Evolutionary conservation across 1,284 basidiomycete species (phyloP), one percentile per base, ranked within the genome.

Genomic region (Trichosporon ovoides): DNA sequence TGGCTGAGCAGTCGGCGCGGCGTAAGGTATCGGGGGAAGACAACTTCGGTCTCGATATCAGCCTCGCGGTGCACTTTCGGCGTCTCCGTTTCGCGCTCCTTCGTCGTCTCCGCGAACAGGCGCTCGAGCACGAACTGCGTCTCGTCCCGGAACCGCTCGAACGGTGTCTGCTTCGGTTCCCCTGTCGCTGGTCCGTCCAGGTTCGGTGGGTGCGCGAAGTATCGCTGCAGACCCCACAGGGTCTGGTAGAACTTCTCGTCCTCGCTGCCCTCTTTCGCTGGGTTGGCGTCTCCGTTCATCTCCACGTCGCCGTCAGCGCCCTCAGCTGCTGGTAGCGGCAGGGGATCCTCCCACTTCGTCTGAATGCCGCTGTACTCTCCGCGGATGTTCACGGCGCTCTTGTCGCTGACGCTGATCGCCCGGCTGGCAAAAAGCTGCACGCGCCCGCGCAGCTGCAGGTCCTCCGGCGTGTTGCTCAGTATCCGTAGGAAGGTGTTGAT

Each of bases 161-260:
- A 74, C 3, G 68, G 66, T 19, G 72, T 67, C 52, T 54, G 57
- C 2, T 60, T 54, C n/a, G 65, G 61, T 7, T 58, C 56, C 7
- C 63, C 60, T 2, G 34, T 24, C 0, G 72, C 38, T 11, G 69
- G 70, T n/a, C 71, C 72, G 48, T 68, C 70, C 2, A 77, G 66
- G 14, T 65, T 63, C 4, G 75, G 69, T 6, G 76, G 76, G 53
- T 70, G 64, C 11, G 76, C 66, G 54, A 77, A 76, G 66, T 67
- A 76, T 52, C 70, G 59, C 54, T 77, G 76, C 14, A 77, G 57
- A 2, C 74, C 74, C 76, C 76, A 77, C 16, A 77, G 66, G 0
- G 73, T 74, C 4, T 67, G 63, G 63, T 77, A 77, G 46, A 77
- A 73, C 38, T 74, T 68, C 20, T 65, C 62, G 52, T 68, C n/a